Conservation (phyloP, 805 yeast species). For the Peterozyma toletana region DNA sequence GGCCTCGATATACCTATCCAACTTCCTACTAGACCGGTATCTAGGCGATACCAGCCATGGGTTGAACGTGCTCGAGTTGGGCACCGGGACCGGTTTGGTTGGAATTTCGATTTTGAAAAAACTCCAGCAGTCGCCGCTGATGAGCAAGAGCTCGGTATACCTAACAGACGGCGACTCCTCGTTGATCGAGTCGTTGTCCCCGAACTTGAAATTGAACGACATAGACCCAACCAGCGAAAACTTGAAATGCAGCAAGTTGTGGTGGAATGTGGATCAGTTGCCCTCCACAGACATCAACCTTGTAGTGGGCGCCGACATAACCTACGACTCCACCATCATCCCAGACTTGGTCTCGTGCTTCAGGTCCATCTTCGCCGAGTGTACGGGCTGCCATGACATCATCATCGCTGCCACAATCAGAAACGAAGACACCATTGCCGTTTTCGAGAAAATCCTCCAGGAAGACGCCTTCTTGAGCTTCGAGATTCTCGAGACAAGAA, state of each 20-base stretch:
- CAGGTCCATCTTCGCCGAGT: conserved; percentile 22
- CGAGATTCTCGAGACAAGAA: neutral
- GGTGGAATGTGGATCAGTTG: conserved; percentile 51
- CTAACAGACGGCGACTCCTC: conserved; percentile 66
- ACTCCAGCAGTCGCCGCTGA: conserved; percentile 12
- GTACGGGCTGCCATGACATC: neutral
- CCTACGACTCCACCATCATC: conserved; percentile 64
- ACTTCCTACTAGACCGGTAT: conserved; percentile 29
- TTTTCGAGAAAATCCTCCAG: conserved; percentile 31
- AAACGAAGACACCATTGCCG: conserved; percentile 41
- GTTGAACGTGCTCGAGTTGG: conserved; percentile 58
- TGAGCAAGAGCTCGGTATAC: conserved; percentile 19
- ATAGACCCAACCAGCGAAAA: conserved; percentile 5
- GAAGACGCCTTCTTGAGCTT: conserved; percentile 3
- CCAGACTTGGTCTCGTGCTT: conserved; percentile 47
- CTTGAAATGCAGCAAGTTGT: conserved; percentile 16
- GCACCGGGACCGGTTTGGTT: conserved; percentile 86
- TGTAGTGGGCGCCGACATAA: conserved; percentile 80
- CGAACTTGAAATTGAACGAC: conserved; percentile 40
- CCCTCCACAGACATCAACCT: conserved; percentile 35
- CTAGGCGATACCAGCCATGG: conserved; percentile 7
- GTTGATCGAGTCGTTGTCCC: conserved; percentile 38
- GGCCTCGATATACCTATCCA: conserved; percentile 66
- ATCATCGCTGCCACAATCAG: conserved; percentile 70
- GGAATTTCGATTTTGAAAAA: conserved; percentile 38